These are phyloP conservation scores for Chaetomidium leptoderma DNA, from an alignment of 495 filamentous ascomycete species.

Conservation along the genomic window DNA sequence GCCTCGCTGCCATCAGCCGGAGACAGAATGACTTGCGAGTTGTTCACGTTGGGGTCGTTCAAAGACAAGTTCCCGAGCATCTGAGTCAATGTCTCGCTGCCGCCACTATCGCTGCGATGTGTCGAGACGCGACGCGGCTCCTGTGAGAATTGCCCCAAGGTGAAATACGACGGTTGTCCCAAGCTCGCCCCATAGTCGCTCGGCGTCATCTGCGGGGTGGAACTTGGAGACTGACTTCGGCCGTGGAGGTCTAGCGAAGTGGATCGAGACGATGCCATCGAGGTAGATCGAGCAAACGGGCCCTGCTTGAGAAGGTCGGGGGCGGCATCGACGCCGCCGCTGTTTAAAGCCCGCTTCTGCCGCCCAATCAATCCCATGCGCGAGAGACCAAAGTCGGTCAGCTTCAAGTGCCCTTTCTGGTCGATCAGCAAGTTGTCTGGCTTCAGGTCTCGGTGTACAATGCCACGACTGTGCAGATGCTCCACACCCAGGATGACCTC, in stretches of 20 bases:
- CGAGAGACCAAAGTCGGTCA: slow-evolving; percentile 96
- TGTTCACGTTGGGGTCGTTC: slow-evolving; percentile 50
- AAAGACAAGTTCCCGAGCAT: slow-evolving; percentile 84
- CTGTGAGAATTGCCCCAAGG: slow-evolving; percentile 58
- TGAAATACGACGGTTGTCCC: slow-evolving; percentile 92
- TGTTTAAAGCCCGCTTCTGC: slow-evolving; percentile 87
- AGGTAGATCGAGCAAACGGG: slow-evolving; percentile 78
- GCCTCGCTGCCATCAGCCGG: slow-evolving; percentile 46
- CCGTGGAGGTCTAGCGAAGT: slow-evolving; percentile 90
- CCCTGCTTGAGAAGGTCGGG: slow-evolving; percentile 91
- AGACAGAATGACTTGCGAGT: slow-evolving; percentile 51
- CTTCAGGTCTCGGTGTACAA: slow-evolving; percentile 95
- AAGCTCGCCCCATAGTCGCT: slow-evolving; percentile 58
- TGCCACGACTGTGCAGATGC: slow-evolving; percentile 88
- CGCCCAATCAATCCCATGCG: slow-evolving; percentile 96
- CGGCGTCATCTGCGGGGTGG: slow-evolving; percentile 85
- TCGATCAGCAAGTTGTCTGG: slow-evolving; percentile 97
- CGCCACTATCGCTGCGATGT: slow-evolving; percentile 85
- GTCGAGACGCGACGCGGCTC: slow-evolving; percentile 82
- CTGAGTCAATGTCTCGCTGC: slow-evolving; percentile 76
- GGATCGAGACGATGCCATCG: slow-evolving; percentile 88
- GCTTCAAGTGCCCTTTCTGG: slow-evolving; percentile 90
- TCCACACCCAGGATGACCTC: slow-evolving; percentile 95
- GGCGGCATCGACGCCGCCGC: slow-evolving; percentile 67
- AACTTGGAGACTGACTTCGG: slow-evolving; percentile 63